Percentiles rank a stretch among this genome's conserved stretches.
Evolutionary conservation across 2,329 filamentous ascomycete species (phyloP).

Genomic region (Thelonectria blattea): DNA sequence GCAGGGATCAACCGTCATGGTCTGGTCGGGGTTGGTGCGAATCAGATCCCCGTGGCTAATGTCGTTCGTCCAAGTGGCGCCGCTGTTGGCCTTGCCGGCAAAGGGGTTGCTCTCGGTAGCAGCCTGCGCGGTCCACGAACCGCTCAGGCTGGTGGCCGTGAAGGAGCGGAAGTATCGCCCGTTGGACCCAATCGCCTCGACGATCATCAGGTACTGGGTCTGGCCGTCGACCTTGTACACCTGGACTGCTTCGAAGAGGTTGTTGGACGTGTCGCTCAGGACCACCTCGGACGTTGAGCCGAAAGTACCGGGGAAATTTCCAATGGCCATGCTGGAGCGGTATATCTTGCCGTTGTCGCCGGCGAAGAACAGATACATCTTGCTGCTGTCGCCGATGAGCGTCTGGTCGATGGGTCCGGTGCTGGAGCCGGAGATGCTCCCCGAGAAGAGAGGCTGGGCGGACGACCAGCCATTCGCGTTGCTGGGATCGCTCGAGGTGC

Average conservation of each 20-base stretch:
- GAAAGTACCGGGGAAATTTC: conserved; percentile 66
- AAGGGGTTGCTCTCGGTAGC: conserved; percentile 63
- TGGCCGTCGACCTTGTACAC: conserved; percentile 66
- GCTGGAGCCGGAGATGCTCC: conserved; percentile 55
- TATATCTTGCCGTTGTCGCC: conserved; percentile 73
- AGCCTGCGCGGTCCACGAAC: conserved; percentile 65
- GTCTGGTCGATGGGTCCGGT: conserved; percentile 68
- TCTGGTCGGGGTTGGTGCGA: conserved; percentile 64
- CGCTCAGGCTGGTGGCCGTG: conserved; percentile 62
- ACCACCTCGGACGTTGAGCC: conserved; percentile 56
- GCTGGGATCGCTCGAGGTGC: conserved; percentile 63
- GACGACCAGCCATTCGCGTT: conserved; percentile 63
- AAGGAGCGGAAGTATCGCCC: conserved; percentile 73
- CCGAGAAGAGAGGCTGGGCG: conserved; percentile 61
- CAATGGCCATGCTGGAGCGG: conserved; percentile 66
- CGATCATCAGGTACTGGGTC: conserved; percentile 69
- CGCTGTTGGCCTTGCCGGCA: conserved; percentile 70
- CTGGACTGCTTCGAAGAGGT: conserved; percentile 70
- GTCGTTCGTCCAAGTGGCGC: conserved; percentile 67
- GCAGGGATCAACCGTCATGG: conserved; percentile 67
- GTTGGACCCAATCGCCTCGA: conserved; percentile 63
- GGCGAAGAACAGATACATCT: conserved; percentile 72
- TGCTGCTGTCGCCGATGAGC: conserved; percentile 63
- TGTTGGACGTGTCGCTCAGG: conserved; percentile 58
- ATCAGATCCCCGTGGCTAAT: conserved; percentile 71